Conservation (phyloP, 768 basidiomycete genomes). For the Lanmaoa rubissima region DNA sequence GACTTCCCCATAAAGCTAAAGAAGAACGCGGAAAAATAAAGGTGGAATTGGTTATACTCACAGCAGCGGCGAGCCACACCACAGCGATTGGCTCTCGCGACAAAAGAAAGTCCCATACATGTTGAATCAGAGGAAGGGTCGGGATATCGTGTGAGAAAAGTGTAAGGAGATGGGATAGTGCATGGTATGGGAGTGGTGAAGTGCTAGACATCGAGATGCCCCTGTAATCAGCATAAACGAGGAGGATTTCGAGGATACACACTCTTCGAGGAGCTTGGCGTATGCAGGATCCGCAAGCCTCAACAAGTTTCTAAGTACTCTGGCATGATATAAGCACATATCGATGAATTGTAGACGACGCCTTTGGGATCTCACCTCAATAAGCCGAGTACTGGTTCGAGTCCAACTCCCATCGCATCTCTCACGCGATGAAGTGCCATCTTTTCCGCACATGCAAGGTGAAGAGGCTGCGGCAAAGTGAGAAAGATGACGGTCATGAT, state of each 20-base stretch:
- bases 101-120: constrained; percentile 88
- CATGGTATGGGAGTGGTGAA: constrained; percentile 83
- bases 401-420: constrained; percentile 83
- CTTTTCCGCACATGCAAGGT: constrained; percentile 48
- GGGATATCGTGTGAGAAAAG: constrained; percentile 93
- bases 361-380: constrained; percentile 47
- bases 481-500: constrained; percentile 83
- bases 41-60: constrained; percentile 39
- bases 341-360: not conserved
- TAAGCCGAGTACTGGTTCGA: constrained; percentile 84
- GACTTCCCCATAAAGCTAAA: not conserved
- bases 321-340: constrained; percentile 25
- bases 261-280: constrained; percentile 68
- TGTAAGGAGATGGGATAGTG: constrained; percentile 86
- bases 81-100: constrained; percentile 76
- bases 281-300: constrained; percentile 68
- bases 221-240: not conserved
- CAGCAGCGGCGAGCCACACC: constrained; percentile 82
- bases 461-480: constrained; percentile 62
- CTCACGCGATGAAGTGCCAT: constrained; percentile 47
- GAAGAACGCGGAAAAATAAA: not conserved
- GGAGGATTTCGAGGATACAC: constrained; percentile 18
- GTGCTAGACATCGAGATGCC: constrained; percentile 39
- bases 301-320: constrained; percentile 73
- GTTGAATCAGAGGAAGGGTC: constrained; percentile 84